Conservation (phyloP, 164 flowering plant genomes). For the Warburgia ugandensis region DNA sequence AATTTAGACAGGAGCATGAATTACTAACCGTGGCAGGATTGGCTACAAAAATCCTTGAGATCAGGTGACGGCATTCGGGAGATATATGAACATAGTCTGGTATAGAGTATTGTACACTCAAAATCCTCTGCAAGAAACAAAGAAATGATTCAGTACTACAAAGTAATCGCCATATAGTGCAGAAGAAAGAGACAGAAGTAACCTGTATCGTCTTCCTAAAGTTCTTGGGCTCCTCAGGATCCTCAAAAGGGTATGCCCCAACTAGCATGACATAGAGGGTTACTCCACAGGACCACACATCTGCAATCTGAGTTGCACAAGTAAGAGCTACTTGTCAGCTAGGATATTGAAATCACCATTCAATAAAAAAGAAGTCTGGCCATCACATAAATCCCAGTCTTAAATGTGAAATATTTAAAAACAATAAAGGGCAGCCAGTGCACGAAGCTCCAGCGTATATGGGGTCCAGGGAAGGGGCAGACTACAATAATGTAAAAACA, state of each 20-base stretch:
- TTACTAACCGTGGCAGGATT: conserved; percentile 67
- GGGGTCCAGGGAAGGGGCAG: too few species aligned
- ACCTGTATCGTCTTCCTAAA: conserved; percentile 73
- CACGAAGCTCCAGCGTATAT: too few species aligned
- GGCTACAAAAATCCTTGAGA: conserved; percentile 83
- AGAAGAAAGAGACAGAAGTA: neutral
- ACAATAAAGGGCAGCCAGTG: too few species aligned
- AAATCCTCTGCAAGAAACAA: conserved; percentile 55
- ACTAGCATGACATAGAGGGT: conserved; percentile 87
- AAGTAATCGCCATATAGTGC: too few species aligned
- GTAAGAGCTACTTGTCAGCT: too few species aligned
- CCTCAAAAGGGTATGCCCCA: conserved; percentile 90
- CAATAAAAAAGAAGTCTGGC: too few species aligned
- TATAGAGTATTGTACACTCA: conserved; percentile 77
- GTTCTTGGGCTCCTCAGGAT: conserved; percentile 74
- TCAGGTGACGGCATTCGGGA: conserved; percentile 70
- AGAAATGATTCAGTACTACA: too few species aligned
- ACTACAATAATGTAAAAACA: too few species aligned
- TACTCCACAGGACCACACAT: conserved; percentile 94
- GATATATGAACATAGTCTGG: conserved; percentile 80
- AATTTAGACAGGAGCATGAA: neutral
- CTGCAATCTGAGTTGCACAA: conserved; percentile 85
- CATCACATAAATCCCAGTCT: too few species aligned
- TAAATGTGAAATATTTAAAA: too few species aligned
- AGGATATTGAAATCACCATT: too few species aligned